Evolutionary conservation across 2,329 filamentous ascomycete species (phyloP), one percentile per base, ranked within the genome.

Genomic region (Arthrobotrys sinensis): DNA sequence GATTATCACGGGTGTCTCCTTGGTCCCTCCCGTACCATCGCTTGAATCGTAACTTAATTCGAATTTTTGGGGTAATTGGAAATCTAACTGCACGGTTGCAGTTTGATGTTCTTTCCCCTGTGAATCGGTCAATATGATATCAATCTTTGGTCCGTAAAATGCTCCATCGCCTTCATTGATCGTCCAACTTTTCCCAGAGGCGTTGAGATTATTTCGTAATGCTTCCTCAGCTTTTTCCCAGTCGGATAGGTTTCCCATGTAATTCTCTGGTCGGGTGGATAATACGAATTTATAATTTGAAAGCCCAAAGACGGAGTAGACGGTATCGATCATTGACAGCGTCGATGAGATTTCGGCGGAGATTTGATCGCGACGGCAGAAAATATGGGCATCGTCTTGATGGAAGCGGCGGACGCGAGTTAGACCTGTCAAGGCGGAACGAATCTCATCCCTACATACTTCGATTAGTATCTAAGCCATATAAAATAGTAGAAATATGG

Each of bases 131-230:
- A 97, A 85, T 45, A 96, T 90, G 52, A 97, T 92, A 82, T 97
- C 93, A 80, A 97, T 97, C 85, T 97, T 97, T 36, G 94, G 93
- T 0, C 94, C 93, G 82, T 97, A 97, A 82, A 97, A 97, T 3
- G 93, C 93, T 12, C 94, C 93, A 77, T 96, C 93, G 10, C 93
- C 93, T 81, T 91, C 88, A 80, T 94, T 95, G 72, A 95, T 81
- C 1, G 88, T 88, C 92, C 93, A 97, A 40, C 88, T 85, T 81
- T 90, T 88, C 8, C 90, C 91, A 12, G 88, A 90, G 28, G 85
- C 87, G 77, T 91, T 86, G 43, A 94, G 84, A 0, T 91, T 90
- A 66, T 87, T 85, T 68, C 87, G 89, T 69, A 94, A 85, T 60
- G 93, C 90, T n/a, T 83, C 83, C 82, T 93, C 91, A 0, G 92